Conservation (phyloP, 805 yeast species). For the Saccharomycopsis capsularis region DNA sequence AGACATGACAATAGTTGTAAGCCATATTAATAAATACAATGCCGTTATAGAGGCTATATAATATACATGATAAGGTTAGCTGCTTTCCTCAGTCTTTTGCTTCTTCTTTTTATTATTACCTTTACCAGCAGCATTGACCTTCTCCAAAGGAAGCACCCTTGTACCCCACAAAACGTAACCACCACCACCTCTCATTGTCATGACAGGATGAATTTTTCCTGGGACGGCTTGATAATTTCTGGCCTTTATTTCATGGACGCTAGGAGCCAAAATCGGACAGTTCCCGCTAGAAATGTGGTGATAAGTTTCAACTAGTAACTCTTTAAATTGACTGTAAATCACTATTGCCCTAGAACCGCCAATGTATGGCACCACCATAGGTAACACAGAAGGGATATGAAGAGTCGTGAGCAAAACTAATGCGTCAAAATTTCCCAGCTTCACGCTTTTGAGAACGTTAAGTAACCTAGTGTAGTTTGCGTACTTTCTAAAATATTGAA, state of each 20-base stretch:
- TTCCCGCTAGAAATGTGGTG: conserved; percentile 55
- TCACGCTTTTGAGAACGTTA: conserved; percentile 44
- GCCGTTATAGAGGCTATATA: too few species aligned
- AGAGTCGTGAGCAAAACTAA: conserved; percentile 68
- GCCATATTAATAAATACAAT: too few species aligned
- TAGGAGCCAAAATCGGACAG: conserved; percentile 65
- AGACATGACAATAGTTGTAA: too few species aligned
- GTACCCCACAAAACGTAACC: conserved; percentile 80
- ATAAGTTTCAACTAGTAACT: conserved; percentile 66
- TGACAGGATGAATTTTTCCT: conserved; percentile 89
- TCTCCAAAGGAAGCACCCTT: conserved; percentile 64
- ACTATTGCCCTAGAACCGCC: conserved; percentile 88
- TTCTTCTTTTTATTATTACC: conserved; percentile 42
- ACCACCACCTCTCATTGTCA: conserved; percentile 91
- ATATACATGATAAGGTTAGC: too few species aligned
- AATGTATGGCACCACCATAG: conserved; percentile 52
- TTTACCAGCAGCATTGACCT: conserved; percentile 63
- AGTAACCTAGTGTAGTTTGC: conserved; percentile 31
- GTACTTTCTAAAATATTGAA: conserved; percentile 60
- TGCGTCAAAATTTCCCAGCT: conserved; percentile 60
- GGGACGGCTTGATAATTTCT: conserved; percentile 88
- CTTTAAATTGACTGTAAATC: conserved; percentile 75
- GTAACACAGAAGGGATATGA: conserved; percentile 57
- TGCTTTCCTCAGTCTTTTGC: conserved; percentile 8
- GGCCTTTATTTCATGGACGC: conserved; percentile 72